Evolutionary conservation across 148 eudicot species (phyloP).

Genomic region (Oxyria digyna): DNA sequence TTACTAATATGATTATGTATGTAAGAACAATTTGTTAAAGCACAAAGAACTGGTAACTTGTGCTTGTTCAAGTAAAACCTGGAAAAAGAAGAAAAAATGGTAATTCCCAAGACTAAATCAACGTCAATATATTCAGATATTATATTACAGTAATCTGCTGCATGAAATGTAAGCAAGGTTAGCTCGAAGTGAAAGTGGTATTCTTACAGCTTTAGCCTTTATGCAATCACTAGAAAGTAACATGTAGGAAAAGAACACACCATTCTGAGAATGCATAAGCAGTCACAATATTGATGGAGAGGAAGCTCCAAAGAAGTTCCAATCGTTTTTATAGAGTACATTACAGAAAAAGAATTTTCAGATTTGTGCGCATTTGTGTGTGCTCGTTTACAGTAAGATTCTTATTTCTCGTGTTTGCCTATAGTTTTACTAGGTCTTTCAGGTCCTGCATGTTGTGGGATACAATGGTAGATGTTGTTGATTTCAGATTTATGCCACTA

Average conservation of each 20-base stretch:
- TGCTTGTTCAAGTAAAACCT: background rate
- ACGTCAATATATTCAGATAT: background rate
- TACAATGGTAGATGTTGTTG: no score
- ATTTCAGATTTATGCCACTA: background rate
- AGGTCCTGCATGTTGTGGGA: no score
- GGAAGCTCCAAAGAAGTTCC: background rate
- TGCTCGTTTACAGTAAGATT: no score
- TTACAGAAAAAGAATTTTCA: background rate
- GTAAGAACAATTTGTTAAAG: background rate
- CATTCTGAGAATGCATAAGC: background rate
- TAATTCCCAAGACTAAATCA: background rate
- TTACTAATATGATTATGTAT: background rate
- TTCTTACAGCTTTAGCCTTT: background rate
- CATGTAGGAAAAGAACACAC: background rate
- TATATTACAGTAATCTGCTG: background rate
- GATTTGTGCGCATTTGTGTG: background rate
- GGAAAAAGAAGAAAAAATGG: background rate
- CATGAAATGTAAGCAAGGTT: background rate
- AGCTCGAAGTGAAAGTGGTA: background rate
- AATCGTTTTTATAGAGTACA: background rate
- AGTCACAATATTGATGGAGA: background rate
- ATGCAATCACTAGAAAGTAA: no score
- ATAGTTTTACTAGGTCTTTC: no score
- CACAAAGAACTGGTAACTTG: background rate
- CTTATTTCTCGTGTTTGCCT: no score